A percentile compares a stretch with the other conserved stretches of the same genome.
phyloP scores from a whole-genome alignment of 2,329 filamentous ascomycete genomes.

The Colletotrichum filicis region DNA sequence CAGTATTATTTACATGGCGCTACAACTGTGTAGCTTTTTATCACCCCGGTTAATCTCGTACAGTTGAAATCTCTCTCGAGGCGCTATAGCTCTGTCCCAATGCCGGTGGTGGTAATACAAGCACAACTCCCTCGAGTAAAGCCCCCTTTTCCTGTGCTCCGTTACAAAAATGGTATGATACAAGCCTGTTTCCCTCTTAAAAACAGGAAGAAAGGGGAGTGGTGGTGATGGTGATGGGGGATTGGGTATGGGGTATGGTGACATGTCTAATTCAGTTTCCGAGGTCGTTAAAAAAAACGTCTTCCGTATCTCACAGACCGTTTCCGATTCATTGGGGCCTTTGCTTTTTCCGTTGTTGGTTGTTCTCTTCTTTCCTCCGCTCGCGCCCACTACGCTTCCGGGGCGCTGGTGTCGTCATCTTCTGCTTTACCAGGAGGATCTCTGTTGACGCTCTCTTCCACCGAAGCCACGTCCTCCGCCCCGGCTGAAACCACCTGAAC shows the following conservation, averaged over 20 bases:
- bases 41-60: neutral
- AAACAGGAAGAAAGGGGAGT: neutral
- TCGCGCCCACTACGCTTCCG: neutral
- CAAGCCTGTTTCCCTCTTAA: neutral
- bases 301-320: neutral
- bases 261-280: constrained; percentile 5
- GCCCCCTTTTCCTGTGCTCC: constrained; percentile 8
- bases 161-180: constrained; percentile 24
- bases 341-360: neutral
- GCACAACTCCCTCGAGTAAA: constrained; percentile 1
- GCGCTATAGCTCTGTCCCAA: neutral
- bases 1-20: constrained; percentile 32
- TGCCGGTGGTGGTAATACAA: constrained; percentile 16
- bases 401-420: neutral
- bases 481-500: constrained; percentile 26
- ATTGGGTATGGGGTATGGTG: constrained; percentile 16
- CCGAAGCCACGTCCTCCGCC: constrained; percentile 15
- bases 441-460: neutral
- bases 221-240: neutral
- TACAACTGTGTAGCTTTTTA: constrained; percentile 1
- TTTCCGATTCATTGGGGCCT: neutral
- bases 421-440: neutral
- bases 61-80: neutral
- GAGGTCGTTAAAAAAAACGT: constrained; percentile 1
- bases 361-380: neutral